Percentiles rank a stretch among this genome's conserved stretches.
Conservation (phyloP, 371 early-diverging fungal genomes). For the Zychaea mexicana region DNA sequence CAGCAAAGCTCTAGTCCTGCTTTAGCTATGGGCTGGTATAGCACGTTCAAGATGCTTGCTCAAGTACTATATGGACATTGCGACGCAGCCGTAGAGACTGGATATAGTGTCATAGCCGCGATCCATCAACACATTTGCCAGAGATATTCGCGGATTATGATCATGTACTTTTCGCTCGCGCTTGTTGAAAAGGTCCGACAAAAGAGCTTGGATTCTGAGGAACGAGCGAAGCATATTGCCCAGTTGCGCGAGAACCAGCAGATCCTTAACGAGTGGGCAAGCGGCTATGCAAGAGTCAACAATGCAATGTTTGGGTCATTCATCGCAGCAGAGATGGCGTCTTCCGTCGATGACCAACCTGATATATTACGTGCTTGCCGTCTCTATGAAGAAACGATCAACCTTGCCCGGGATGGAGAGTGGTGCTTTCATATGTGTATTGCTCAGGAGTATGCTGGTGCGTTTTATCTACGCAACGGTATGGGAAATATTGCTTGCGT, state of each 20-base stretch:
- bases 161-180: slow-evolving; percentile 34
- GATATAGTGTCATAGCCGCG: slow-evolving; percentile 23
- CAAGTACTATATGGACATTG: slow-evolving; percentile 44
- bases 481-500: slow-evolving; percentile 40
- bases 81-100: slow-evolving; percentile 33
- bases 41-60: slow-evolving; percentile 39
- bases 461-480: slow-evolving; percentile 35
- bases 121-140: slow-evolving; percentile 37
- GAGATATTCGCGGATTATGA: slow-evolving; percentile 33
- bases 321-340: slow-evolving; percentile 3
- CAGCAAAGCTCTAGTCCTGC: slow-evolving; percentile 28
- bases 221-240: slow-evolving; percentile 13
- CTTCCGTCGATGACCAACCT: slow-evolving; percentile 9
- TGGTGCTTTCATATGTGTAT: slow-evolving; percentile 37
- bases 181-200: slow-evolving; percentile 30
- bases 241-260: slow-evolving; percentile 32
- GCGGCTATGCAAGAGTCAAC: slow-evolving; percentile 26
- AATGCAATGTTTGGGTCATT: slow-evolving; percentile 37
- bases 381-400: slow-evolving; percentile 43
- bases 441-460: slow-evolving; percentile 40
- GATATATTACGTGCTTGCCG: slow-evolving; percentile 15
- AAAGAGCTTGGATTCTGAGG: background rate
- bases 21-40: slow-evolving; percentile 40
- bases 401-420: slow-evolving; percentile 32
- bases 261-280: slow-evolving; percentile 29